Base-by-base conservation (phyloP, 2,329 filamentous ascomycete genomes). In the Penicillium sp. region DNA sequence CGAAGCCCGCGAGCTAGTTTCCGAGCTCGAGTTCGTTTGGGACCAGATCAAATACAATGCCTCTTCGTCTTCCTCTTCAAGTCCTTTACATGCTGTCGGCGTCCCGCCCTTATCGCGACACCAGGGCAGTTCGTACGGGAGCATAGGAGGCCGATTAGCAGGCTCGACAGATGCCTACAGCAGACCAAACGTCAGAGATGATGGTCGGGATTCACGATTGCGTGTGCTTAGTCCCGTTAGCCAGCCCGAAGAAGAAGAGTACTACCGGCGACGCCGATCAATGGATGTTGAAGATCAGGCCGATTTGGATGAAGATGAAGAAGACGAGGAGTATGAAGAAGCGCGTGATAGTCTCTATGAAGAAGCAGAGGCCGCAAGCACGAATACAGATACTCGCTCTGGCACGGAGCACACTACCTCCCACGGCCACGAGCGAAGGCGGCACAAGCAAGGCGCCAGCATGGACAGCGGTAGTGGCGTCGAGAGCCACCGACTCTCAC, bases 11-110 rank as follows among this genome's bases (percentile, higher is more conserved):
- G 92, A 95, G 72, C 80, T 99, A 35, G 92, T 97, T 33, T 81
- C 86, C 9, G 94, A 99, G 72, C 83, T 99, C n/a, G 94, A 99
- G 74, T 99, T 97, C 65, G 92, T 99, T 35, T 99, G 94, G 94
- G 91, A 96, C 63, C 94, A 97, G 71, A 92, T 99, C 63, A 95
- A 94, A 72, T 88, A 87, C 62, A 96, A 92, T 64, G 83, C 79
- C 8, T 72, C 84, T 10, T 84, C 87, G 4, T 83, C 82, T 16
- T 85, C 86, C 35, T 63, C 62, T 33, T 68, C 65, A 7, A 65
- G 65, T 36, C 68, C 68, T 4, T 45, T 68, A 11, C 66, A 69
- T 49, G 53, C 61, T 13, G 57, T 65, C 9, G 65, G 63, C 18
- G 62, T 69, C 20, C 64, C 67, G 38, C 61, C 61, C 4, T 52